Conservation (phyloP, 2,329 filamentous ascomycete genomes). For the Apiospora rasikravindrae region DNA sequence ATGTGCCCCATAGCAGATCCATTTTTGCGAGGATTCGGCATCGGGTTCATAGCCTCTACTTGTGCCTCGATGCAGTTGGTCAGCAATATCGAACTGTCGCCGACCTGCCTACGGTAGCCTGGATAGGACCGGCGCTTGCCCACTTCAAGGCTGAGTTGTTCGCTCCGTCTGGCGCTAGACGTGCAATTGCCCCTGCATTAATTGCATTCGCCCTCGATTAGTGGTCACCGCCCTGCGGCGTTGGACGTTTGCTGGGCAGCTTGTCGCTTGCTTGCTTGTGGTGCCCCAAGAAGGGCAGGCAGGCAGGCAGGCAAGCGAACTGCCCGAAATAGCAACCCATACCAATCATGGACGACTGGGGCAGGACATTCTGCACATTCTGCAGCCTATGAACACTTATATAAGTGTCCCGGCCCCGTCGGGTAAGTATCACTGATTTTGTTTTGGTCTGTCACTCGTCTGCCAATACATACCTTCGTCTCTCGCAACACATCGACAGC, state of each 20-base stretch:
- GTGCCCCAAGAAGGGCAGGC: not conserved
- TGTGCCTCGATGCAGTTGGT: not conserved
- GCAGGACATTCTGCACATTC: not conserved
- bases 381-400: not conserved
- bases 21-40: not conserved
- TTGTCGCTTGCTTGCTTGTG: not conserved
- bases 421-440: not conserved
- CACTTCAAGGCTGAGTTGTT: conserved; percentile 5
- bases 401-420: not conserved
- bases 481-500: not conserved
- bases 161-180: not conserved
- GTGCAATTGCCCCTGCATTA: not conserved
- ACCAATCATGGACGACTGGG: not conserved
- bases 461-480: not conserved
- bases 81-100: not conserved
- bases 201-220: not conserved
- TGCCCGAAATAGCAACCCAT: conserved; percentile 1
- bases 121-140: not conserved
- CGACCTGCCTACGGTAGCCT: not conserved
- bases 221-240: not conserved
- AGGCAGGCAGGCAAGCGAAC: not conserved
- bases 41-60: not conserved
- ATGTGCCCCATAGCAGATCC: not conserved
- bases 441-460: not conserved
- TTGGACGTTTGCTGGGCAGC: not conserved